A percentile compares a stretch with the other conserved stretches of the same genome.
phyloP scores from a whole-genome alignment of 129 eudicot species.

The Chrysanthemum makinoi region DNA sequence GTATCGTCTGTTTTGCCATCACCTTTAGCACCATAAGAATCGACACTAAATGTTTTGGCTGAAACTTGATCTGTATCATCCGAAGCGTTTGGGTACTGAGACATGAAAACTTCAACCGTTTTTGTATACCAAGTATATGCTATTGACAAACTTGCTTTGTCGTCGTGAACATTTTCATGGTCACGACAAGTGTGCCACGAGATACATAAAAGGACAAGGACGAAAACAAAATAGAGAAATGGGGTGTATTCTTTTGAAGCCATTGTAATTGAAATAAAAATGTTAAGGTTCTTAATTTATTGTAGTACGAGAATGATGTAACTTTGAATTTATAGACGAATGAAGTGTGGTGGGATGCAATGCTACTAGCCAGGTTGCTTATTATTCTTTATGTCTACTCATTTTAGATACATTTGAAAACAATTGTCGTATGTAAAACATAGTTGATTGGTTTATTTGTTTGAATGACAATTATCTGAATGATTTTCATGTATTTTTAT shows the following conservation, averaged over 20 bases:
- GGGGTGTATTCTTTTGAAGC: constrained; percentile 10
- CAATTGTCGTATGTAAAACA: too few relatives aligned
- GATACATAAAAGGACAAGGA: constrained; percentile 21
- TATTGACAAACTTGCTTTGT: not conserved
- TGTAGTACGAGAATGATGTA: constrained; percentile 22
- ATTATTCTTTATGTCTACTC: too few relatives aligned
- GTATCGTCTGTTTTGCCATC: constrained; percentile 67
- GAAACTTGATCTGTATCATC: constrained; percentile 15
- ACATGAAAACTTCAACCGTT: constrained; percentile 6
- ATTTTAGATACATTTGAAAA: too few relatives aligned
- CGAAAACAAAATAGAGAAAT: not conserved
- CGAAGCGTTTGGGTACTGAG: constrained; percentile 8
- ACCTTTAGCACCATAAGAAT: constrained; percentile 68
- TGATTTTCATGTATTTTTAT: too few relatives aligned
- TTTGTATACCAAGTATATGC: constrained; percentile 12
- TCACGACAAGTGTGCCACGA: constrained; percentile 17
- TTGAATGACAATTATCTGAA: too few relatives aligned
- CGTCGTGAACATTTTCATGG: constrained; percentile 20
- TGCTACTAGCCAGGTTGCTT: not conserved
- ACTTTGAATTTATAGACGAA: constrained; percentile 30
- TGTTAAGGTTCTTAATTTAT: not conserved
- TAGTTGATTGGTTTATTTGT: too few relatives aligned
- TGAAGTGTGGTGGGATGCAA: not conserved
- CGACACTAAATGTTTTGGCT: constrained; percentile 35
- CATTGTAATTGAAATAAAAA: constrained; percentile 9